A percentile compares a stretch with the other conserved stretches of the same genome.
Evolutionary conservation across 176 grass and related monocot genomes (phyloP).

Genomic region (Dactylis glomerata): DNA sequence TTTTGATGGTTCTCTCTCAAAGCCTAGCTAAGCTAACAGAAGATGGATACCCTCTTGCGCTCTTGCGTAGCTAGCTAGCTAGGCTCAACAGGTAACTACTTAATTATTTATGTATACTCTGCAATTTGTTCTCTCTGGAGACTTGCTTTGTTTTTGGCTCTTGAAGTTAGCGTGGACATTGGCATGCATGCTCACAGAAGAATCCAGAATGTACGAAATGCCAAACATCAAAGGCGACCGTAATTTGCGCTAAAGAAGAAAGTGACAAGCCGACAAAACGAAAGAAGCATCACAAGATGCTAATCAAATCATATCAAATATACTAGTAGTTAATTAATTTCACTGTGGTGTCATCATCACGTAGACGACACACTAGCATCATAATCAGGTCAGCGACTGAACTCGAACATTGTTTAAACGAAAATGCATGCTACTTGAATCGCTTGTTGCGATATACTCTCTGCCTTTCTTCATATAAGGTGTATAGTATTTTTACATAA

Average conservation of each 20-base stretch:
- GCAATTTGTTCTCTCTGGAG: neutral
- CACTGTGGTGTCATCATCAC: conserved; percentile 41
- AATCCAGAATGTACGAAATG: conserved; percentile 19
- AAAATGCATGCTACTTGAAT: neutral
- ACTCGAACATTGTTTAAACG: neutral
- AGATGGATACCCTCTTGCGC: neutral
- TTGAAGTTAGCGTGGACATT: neutral
- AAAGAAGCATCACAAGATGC: conserved; percentile 38
- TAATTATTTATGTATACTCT: neutral
- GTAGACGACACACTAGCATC: neutral
- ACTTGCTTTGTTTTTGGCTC: neutral
- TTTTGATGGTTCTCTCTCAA: neutral
- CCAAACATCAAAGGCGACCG: conserved; percentile 25
- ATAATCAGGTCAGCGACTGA: conserved; percentile 23
- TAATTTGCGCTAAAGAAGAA: conserved; percentile 48
- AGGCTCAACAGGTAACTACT: neutral
- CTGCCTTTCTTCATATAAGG: too few relatives aligned
- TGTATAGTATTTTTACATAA: too few relatives aligned
- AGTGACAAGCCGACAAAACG: conserved; percentile 46
- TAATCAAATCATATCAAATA: neutral
- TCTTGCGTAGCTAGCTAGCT: neutral
- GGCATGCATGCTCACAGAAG: neutral
- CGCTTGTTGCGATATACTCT: neutral
- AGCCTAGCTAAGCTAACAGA: neutral
- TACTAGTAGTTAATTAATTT: neutral